Evolutionary conservation across 2,329 filamentous ascomycete species (phyloP).

Genomic region (Saccharata proteae): DNA sequence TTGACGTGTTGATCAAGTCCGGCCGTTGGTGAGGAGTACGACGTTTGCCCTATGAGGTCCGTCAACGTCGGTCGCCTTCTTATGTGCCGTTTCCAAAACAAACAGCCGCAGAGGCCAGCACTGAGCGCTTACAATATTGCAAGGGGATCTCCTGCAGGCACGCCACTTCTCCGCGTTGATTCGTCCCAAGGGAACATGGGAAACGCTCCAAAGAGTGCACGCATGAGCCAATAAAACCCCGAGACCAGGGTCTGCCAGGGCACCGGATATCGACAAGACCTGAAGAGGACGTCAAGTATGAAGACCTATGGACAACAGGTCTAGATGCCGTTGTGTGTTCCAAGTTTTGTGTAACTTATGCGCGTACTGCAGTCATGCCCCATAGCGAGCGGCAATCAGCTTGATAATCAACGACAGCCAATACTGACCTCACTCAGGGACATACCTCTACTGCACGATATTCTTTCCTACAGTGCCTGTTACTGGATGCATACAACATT

Average conservation of each 20-base stretch:
- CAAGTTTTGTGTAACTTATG: slow-evolving; percentile 10
- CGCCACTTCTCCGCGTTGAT: slow-evolving; percentile 1
- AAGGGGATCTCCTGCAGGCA: slow-evolving; percentile 5
- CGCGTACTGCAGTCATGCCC: slow-evolving; percentile 6
- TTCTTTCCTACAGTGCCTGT: too few relatives aligned
- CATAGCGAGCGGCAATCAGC: slow-evolving; percentile 8
- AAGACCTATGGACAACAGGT: slow-evolving; percentile 3
- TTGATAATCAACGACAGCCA: too few relatives aligned
- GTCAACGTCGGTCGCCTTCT: slow-evolving; percentile 2
- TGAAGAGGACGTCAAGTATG: slow-evolving; percentile 3
- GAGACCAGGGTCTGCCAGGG: slow-evolving; percentile 3
- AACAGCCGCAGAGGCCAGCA: too few relatives aligned
- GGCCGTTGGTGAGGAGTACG: too few relatives aligned
- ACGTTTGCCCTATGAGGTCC: too few relatives aligned
- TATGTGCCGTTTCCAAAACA: slow-evolving; percentile 5
- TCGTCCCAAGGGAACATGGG: slow-evolving; percentile 4
- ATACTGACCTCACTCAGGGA: too few relatives aligned
- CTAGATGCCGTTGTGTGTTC: slow-evolving; percentile 6
- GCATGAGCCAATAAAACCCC: slow-evolving; percentile 7
- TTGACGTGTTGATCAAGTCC: slow-evolving; percentile 2
- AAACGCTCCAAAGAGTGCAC: slow-evolving; percentile 5
- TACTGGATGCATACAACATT: too few relatives aligned
- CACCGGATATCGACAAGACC: slow-evolving; percentile 2
- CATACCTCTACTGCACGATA: too few relatives aligned
- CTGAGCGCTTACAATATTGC: too few relatives aligned